phyloP scores from a whole-genome alignment of 305 asterid species.

The Fraxinus velutina region DNA sequence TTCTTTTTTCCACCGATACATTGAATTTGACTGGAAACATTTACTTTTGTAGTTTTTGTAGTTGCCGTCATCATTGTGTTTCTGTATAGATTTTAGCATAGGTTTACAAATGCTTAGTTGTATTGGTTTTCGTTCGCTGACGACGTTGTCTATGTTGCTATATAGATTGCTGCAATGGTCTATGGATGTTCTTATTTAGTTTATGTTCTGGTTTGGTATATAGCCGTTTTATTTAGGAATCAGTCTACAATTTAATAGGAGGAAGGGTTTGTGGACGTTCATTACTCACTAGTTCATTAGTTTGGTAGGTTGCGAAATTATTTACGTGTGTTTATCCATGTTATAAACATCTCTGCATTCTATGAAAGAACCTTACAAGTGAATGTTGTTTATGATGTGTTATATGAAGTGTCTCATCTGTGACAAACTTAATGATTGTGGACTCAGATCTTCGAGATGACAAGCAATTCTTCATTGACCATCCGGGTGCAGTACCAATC shows the following conservation, averaged over 20 bases:
- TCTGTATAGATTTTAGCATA: neutral
- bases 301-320: neutral
- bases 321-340: neutral
- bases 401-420: neutral
- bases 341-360: neutral
- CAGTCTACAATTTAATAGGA: neutral
- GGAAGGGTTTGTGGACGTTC: neutral
- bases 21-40: neutral
- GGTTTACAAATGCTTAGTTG: neutral
- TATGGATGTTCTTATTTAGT: neutral
- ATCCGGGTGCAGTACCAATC: slow-evolving; percentile 93
- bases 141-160: neutral
- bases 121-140: neutral
- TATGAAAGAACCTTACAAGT: neutral
- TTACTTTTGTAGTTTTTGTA: neutral
- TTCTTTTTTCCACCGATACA: slow-evolving; percentile 8
- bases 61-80: neutral
- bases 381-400: neutral
- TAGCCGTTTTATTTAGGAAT: neutral
- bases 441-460: slow-evolving; percentile 91
- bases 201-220: neutral
- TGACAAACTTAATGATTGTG: slow-evolving; percentile 13
- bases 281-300: neutral
- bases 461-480: slow-evolving; percentile 75
- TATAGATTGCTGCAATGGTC: neutral